Conservation (phyloP, 352 stramenopile species). For the Blastocystis sp. region DNA sequence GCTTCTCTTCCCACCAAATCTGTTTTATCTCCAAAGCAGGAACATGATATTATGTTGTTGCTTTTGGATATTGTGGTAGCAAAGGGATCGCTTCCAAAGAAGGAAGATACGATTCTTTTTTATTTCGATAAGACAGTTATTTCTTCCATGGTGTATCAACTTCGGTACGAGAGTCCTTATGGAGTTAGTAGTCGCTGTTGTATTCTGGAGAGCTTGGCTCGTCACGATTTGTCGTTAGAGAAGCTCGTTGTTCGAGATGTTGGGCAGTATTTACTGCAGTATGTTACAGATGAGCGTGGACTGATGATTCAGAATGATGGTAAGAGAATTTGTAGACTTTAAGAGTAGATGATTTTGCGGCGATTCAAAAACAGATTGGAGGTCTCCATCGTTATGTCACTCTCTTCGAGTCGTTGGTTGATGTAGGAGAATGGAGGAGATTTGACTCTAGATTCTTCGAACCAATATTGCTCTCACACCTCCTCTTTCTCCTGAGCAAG, state of each 20-base stretch:
- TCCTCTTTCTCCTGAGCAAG: neutral
- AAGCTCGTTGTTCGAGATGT: neutral
- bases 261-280: neutral
- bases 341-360: slow-evolving; percentile 13
- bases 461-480: neutral
- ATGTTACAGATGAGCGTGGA: neutral
- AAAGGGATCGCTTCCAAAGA: neutral
- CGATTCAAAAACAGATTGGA: slow-evolving; percentile 28
- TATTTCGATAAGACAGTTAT: neutral
- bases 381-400: slow-evolving; percentile 1
- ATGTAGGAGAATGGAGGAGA: neutral
- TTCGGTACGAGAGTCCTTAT: slow-evolving; percentile 11
- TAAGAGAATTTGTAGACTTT: neutral
- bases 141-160: neutral
- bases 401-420: neutral
- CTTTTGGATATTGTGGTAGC: neutral
- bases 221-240: neutral
- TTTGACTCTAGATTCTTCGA: neutral
- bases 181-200: neutral
- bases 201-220: neutral
- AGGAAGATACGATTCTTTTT: neutral
- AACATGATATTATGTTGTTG: neutral
- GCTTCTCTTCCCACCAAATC: neutral
- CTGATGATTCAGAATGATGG: neutral
- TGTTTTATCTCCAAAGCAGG: neutral